phyloP scores from a whole-genome alignment of 2,329 filamentous ascomycete genomes.

The Hortaea sp. region DNA sequence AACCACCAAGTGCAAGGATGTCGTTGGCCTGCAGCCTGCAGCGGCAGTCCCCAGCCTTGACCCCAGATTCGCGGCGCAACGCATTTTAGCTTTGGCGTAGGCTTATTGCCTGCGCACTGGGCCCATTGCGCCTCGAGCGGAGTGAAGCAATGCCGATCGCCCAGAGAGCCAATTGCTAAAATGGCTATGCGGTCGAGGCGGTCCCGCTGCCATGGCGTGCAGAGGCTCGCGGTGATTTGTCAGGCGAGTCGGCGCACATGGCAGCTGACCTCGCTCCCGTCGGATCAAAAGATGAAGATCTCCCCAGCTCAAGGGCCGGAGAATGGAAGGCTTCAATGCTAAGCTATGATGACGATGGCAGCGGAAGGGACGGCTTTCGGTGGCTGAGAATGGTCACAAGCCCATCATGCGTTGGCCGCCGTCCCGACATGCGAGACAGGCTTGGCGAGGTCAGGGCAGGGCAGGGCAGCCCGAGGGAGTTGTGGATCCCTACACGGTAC shows the following conservation, averaged over 20 bases:
- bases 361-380: neutral
- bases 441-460: neutral
- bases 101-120: neutral
- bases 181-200: too few relatives aligned
- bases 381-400: neutral
- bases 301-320: neutral
- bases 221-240: neutral
- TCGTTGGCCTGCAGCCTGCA: neutral
- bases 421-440: neutral
- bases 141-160: neutral
- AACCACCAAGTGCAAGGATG: too few relatives aligned
- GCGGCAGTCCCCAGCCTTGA: neutral
- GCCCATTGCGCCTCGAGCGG: neutral
- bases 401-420: neutral
- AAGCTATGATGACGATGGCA: neutral
- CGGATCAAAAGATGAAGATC: neutral
- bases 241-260: neutral
- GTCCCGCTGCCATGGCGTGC: too few relatives aligned
- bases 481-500: too few relatives aligned
- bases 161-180: neutral
- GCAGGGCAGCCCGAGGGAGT: too few relatives aligned
- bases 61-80: too few relatives aligned
- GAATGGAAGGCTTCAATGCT: neutral
- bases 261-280: neutral
- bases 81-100: too few relatives aligned